Evolutionary conservation across 306 rosid species (phyloP).

Genomic region (Pachyrhizus erosus): DNA sequence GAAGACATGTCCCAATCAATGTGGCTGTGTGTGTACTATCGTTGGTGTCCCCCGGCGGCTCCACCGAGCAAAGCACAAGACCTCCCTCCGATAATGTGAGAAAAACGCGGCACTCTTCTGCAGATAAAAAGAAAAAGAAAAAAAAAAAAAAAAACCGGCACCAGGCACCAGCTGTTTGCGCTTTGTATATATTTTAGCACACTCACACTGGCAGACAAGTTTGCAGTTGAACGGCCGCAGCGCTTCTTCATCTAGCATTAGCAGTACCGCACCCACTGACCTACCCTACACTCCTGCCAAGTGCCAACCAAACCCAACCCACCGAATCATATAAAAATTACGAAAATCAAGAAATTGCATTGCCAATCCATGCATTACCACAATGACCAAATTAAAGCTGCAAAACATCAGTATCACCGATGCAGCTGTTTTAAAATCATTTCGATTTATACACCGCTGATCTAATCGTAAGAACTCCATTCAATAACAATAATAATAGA

Average conservation of each 20-base stretch:
- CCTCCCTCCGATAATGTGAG: constrained; percentile 6
- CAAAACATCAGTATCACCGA: constrained; percentile 39
- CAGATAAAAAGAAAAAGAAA: neutral
- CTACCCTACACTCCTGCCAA: constrained; percentile 47
- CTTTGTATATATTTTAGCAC: neutral
- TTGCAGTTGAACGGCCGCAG: constrained; percentile 50
- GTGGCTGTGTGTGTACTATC: constrained; percentile 38
- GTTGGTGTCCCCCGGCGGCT: constrained; percentile 60
- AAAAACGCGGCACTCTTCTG: constrained; percentile 36
- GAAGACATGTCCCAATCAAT: constrained; percentile 39
- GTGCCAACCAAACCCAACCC: constrained; percentile 44
- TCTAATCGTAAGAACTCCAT: constrained; percentile 46
- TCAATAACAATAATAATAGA: constrained; percentile 30
- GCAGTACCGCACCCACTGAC: constrained; percentile 32
- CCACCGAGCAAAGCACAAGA: constrained; percentile 40
- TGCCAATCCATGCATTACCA: constrained; percentile 18
- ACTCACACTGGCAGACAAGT: constrained; percentile 47
- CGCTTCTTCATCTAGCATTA: constrained; percentile 10
- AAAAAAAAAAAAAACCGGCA: constrained; percentile 2
- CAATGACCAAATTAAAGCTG: constrained; percentile 26
- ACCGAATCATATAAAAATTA: neutral
- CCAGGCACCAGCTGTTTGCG: constrained; percentile 33
- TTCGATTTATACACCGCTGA: constrained; percentile 50
- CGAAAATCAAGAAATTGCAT: constrained; percentile 27
- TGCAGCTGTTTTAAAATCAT: constrained; percentile 2